phyloP scores from a whole-genome alignment of 148 eudicot species.

The Rhododendron griersonianum region DNA sequence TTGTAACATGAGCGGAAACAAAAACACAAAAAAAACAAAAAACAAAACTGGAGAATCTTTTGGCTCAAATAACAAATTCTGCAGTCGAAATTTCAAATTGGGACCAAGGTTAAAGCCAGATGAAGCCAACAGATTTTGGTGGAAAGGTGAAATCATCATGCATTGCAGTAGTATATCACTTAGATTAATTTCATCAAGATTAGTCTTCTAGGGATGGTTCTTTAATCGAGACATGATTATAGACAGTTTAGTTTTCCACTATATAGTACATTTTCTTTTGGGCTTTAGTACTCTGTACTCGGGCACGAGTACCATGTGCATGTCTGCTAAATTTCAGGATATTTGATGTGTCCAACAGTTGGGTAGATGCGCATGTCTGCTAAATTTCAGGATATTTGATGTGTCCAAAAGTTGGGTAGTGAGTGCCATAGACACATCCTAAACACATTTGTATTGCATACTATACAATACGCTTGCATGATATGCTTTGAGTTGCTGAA shows the following conservation, averaged over 20 bases:
- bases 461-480: background rate
- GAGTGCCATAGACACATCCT: background rate
- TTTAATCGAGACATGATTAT: background rate
- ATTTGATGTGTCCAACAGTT: background rate
- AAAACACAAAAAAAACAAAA: background rate
- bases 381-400: background rate
- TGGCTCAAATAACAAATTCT: background rate
- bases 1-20: background rate
- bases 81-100: background rate
- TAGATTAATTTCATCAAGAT: background rate
- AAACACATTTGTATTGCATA: background rate
- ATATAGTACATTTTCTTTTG: background rate
- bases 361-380: background rate
- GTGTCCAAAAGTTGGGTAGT: background rate
- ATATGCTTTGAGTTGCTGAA: background rate
- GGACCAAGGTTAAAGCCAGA: background rate
- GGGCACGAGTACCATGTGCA: background rate
- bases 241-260: background rate
- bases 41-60: background rate
- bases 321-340: background rate
- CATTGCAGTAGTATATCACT: background rate
- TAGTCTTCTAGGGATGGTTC: background rate
- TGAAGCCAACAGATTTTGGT: background rate
- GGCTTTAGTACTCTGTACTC: background rate
- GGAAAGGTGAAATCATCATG: background rate